A percentile compares a stretch with the other conserved stretches of the same genome.
Conservation (phyloP, 2,329 filamentous ascomycete species). For the Fusarium praegraminearum region DNA sequence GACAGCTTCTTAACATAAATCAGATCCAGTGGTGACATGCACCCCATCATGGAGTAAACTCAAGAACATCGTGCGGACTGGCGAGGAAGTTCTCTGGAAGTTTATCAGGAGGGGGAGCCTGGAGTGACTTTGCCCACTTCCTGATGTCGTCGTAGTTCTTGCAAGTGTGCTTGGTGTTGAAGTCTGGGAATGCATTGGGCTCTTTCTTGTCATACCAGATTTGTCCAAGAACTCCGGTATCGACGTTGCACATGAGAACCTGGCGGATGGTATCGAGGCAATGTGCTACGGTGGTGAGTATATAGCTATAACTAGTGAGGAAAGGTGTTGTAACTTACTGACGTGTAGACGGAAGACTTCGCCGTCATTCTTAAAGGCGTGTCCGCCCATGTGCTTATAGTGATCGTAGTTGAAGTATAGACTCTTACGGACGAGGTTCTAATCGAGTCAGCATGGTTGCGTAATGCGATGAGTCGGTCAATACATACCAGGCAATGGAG, state of each 20-base stretch:
- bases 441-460: background rate
- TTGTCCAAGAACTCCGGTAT: constrained; percentile 70
- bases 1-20: background rate
- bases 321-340: constrained; percentile 56
- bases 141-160: constrained; percentile 67
- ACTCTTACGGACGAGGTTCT: constrained; percentile 69
- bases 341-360: constrained; percentile 67
- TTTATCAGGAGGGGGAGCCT: constrained; percentile 49
- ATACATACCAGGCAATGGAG: constrained; percentile 66
- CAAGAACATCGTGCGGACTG: constrained; percentile 23
- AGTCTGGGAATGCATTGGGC: constrained; percentile 68
- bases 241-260: constrained; percentile 72
- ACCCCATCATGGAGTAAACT: constrained; percentile 32
- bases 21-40: rapidly evolving
- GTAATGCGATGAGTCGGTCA: rapidly evolving
- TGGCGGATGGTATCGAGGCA: constrained; percentile 72
- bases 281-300: constrained; percentile 52
- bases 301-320: rapidly evolving
- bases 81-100: constrained; percentile 36
- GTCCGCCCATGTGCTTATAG: constrained; percentile 62
- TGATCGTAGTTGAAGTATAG: constrained; percentile 71
- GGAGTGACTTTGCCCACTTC: constrained; percentile 65
- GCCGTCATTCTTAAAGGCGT: constrained; percentile 68
- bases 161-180: constrained; percentile 70
- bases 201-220: constrained; percentile 65